Evolutionary conservation across 441 rosid species (phyloP).

Genomic region (Flueggea neowawraea): DNA sequence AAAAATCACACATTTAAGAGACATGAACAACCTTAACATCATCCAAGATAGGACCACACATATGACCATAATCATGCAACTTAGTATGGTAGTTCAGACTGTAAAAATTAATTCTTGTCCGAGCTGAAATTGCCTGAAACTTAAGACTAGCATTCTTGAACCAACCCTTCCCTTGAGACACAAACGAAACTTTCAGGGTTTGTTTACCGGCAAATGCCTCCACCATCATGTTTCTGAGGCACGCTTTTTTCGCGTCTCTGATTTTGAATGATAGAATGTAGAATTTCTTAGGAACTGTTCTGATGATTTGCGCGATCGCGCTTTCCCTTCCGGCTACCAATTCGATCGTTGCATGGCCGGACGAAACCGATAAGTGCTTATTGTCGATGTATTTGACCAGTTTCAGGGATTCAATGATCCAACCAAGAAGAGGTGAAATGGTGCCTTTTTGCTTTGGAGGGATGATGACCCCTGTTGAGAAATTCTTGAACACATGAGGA

Average conservation of each 20-base stretch:
- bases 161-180: conserved; percentile 52
- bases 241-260: conserved; percentile 76
- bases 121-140: conserved; percentile 62
- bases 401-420: conserved; percentile 81
- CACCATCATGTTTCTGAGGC: conserved; percentile 77
- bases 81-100: conserved; percentile 82
- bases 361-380: conserved; percentile 67
- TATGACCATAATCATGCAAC: conserved; percentile 65
- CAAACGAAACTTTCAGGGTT: conserved; percentile 56
- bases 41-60: conserved; percentile 92
- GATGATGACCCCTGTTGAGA: conserved; percentile 74
- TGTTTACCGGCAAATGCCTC: conserved; percentile 86
- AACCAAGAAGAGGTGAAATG: conserved; percentile 84
- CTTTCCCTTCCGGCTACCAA: conserved; percentile 91
- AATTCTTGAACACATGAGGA: conserved; percentile 82
- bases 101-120: conserved; percentile 82
- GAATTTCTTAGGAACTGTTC: conserved; percentile 45
- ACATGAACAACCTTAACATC: conserved; percentile 52
- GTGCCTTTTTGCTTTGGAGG: conserved; percentile 59
- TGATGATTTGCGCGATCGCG: conserved; percentile 76
- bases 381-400: conserved; percentile 78
- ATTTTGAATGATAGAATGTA: conserved; percentile 55
- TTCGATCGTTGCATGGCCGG: conserved; percentile 69
- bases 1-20: background rate
- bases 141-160: conserved; percentile 47